Evolutionary conservation across 1,139 yeast species (phyloP), one percentile per base, ranked within the genome.

Genomic region (Zygosaccharomyces sapae): DNA sequence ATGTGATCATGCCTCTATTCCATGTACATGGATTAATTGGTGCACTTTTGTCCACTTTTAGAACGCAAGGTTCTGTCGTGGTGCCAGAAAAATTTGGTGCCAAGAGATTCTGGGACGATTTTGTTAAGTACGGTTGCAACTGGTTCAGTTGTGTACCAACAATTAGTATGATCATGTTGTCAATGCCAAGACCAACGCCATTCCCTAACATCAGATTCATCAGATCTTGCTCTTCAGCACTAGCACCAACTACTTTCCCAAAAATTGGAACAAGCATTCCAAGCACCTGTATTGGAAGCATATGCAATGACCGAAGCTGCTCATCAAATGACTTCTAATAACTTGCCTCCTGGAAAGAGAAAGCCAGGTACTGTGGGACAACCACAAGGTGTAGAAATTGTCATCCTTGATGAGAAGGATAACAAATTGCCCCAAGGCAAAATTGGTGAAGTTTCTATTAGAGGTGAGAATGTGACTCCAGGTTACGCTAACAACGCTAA

Each of bases 61-160:
- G 76, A 18, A 70, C 81, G 0, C 80, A 80, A 12, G 86, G 86
- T 27, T 62, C 79, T 0, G 82, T 73, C 2, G 73, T 82, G 13
- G 70, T 81, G 22, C 85, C 87, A 19, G 61, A 72, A n/a, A 70
- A 66, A 58, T 81, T 81, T 66, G 75, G 83, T 25, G 86, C 87
- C 3, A 63, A 67, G 30, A 63, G 61, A 10, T 81, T 81, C 63
- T 82, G 86, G 84, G 49, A 59, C 3, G 81, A 82, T 49, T 81
- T 78, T 55, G 62, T 67, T 46, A 56, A 59, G 22, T 71, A 72
- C 59, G 55, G 64, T 5, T 82, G 83, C 48, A 80, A 69, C 50
- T 81, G 88, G 87, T 82, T 80, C 65, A 78, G 85, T 43, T 86
- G 87, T 5, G 87, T 82, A 6, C 87, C 88, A 37, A 82, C 88